Evolutionary conservation across 805 yeast genomes (phyloP), one percentile per base, ranked within the genome.

Genomic region (Monosporozyma servazzii): DNA sequence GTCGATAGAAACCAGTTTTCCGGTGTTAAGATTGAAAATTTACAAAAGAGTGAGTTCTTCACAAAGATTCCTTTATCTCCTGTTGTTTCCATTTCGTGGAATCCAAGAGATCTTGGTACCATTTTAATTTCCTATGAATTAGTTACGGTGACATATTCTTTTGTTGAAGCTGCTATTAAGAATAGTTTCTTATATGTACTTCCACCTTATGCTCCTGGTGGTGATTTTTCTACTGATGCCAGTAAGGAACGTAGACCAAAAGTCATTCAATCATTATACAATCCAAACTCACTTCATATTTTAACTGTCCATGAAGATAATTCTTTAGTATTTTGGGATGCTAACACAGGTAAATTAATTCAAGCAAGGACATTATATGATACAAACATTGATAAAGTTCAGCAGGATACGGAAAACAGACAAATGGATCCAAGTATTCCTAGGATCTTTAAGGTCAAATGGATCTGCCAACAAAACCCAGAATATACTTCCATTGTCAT

Each of bases 251-350:
- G 82, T 48, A 59, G 53, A n/a, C 82, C 82, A 2, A 64, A 61
- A 21, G 58, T 75, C 0, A 52, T 70, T 1, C 70, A 81, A 48
- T 82, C 96, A 0, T 72, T 79, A 33, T 93, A 87, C 79, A 97
- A 91, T 66, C 99, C 99, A 2, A 88, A 88, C 62, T 96, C 98
- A 0, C 75, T 89, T 45, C 95, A 90, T 63, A 70, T 88, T 3
- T 75, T 86, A 20, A 83, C 96, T 0, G 76, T 81, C 2, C 95
- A 91, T 66, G 81, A 73, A 21, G 96, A 90, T 61, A 91, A 91
- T 50, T 78, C 95, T 0, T 61, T 93, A 37, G 96, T 81, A 1
- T 93, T 93, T 62, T 93, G 98, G 97, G 99, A 93, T 66, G 85
- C 88, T 1, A 75, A 81, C 31, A 82, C 82, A 37, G 96, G 95